Percentiles rank a stretch among this genome's conserved stretches.
phyloP scores from a whole-genome alignment of 139 green algal genomes.

The Tetratostichococcus sp. region DNA sequence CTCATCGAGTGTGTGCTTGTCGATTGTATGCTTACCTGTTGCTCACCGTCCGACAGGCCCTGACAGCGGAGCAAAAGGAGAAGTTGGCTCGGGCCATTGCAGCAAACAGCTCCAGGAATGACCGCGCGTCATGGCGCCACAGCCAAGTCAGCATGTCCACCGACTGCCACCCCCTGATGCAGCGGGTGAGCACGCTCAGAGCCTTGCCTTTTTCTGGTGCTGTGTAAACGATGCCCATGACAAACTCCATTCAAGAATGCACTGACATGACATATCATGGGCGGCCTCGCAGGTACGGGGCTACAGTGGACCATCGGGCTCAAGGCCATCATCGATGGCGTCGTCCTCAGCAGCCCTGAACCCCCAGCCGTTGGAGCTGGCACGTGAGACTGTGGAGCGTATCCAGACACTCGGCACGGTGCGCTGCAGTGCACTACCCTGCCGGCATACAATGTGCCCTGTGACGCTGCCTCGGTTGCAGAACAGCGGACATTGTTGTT shows the following conservation, averaged over 20 bases:
- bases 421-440: background rate
- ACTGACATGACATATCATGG: no score
- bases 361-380: background rate
- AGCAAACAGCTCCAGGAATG: slow-evolving; percentile 12
- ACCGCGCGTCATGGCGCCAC: background rate
- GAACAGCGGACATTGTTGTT: no score
- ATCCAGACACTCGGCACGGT: background rate
- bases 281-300: background rate
- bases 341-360: background rate
- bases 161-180: background rate
- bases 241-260: no score
- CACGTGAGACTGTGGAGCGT: background rate
- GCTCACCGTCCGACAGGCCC: background rate
- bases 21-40: no score
- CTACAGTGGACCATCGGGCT: background rate
- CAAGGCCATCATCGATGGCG: no score
- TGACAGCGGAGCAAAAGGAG: background rate
- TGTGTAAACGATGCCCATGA: no score
- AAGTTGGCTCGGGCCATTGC: slow-evolving; percentile 18
- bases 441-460: background rate
- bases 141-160: background rate
- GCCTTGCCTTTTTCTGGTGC: no score
- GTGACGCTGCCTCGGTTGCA: no score
- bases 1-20: no score
- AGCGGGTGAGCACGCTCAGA: no score